These are phyloP conservation scores for Calycina herbarum DNA, from an alignment of 2,329 filamentous ascomycete species.

Conservation along the genomic window DNA sequence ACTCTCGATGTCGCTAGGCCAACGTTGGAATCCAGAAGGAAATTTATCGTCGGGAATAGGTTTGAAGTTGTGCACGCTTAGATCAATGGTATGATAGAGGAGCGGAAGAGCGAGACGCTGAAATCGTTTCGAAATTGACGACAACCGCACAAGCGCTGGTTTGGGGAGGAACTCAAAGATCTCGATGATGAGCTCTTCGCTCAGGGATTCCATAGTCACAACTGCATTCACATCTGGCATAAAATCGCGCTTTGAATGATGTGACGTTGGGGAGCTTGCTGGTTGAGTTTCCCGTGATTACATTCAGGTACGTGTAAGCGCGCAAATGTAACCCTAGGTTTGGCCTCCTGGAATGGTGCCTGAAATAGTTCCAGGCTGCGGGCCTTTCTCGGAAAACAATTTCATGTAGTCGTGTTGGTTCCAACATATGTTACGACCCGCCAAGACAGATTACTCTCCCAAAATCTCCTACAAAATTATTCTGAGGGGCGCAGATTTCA, in stretches of 20 bases:
- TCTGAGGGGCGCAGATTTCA: too few relatives aligned
- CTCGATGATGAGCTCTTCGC: background rate
- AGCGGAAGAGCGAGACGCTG: background rate
- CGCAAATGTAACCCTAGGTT: too few relatives aligned
- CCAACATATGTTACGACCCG: too few relatives aligned
- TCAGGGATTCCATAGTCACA: background rate
- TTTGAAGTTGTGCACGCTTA: background rate
- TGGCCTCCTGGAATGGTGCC: too few relatives aligned
- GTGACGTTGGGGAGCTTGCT: background rate
- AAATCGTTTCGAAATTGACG: background rate
- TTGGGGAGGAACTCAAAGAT: background rate
- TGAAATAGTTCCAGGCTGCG: too few relatives aligned
- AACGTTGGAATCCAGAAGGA: background rate
- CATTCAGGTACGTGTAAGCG: too few relatives aligned
- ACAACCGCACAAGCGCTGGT: background rate
- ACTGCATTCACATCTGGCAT: background rate
- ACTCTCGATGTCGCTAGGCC: background rate
- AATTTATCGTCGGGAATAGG: background rate
- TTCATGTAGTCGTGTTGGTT: too few relatives aligned
- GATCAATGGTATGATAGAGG: background rate
- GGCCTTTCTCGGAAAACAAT: too few relatives aligned
- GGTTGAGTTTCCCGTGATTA: too few relatives aligned
- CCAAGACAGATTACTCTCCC: too few relatives aligned
- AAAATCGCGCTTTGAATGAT: background rate
- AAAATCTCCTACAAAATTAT: too few relatives aligned